These are phyloP conservation scores for Mycena kentingensis DNA, from an alignment of 768 basidiomycete genomes.

Conservation along the genomic window DNA sequence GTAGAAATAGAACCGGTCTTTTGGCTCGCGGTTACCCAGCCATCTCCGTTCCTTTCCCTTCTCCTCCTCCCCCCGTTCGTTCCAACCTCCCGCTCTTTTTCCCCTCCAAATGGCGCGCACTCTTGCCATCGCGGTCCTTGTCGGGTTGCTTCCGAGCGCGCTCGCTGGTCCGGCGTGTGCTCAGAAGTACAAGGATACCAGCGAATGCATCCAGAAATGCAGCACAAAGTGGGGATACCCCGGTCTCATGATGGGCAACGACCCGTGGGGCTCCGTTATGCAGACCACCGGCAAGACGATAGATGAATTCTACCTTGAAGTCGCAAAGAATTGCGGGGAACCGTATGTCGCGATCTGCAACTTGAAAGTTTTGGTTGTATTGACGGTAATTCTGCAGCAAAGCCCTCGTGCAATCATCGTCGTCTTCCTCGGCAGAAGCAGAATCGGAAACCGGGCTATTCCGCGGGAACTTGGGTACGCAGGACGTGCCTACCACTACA, in stretches of 20 bases:
- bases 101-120: constrained; percentile 42
- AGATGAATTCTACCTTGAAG: constrained; percentile 36
- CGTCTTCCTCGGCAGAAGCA: constrained; percentile 21
- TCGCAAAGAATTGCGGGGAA: constrained; percentile 48
- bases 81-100: constrained; percentile 22
- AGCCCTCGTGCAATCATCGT: too few relatives aligned
- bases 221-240: constrained; percentile 49
- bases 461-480: constrained; percentile 17
- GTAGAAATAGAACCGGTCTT: too few relatives aligned
- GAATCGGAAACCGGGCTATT: constrained; percentile 26
- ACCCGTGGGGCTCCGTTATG: constrained; percentile 59
- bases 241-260: constrained; percentile 51
- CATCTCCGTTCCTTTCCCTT: constrained; percentile 22
- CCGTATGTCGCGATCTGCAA: constrained; percentile 22
- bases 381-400: too few relatives aligned
- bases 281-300: constrained; percentile 31
- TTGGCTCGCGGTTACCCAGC: background rate
- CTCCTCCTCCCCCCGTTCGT: constrained; percentile 28
- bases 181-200: constrained; percentile 35
- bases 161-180: constrained; percentile 52
- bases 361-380: too few relatives aligned
- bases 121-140: constrained; percentile 36
- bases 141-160: constrained; percentile 38
- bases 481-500: constrained; percentile 14
- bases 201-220: constrained; percentile 42